A percentile compares a stretch with the other conserved stretches of the same genome.
phyloP scores from a whole-genome alignment of 2,329 filamentous ascomycete genomes.

The Aspergillus eucalypticola region DNA sequence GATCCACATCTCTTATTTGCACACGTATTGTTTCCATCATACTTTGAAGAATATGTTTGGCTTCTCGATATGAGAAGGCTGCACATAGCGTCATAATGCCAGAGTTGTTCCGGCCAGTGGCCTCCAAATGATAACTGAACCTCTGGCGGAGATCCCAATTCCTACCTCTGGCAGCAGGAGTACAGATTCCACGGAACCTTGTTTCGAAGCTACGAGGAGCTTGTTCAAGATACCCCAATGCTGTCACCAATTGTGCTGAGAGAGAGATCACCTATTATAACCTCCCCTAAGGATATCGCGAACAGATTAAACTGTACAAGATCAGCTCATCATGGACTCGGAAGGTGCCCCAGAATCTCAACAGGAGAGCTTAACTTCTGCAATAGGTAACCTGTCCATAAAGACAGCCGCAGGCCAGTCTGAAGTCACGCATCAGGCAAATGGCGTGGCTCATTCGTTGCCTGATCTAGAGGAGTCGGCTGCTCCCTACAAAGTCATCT shows the following conservation, averaged over 20 bases:
- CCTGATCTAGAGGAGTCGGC: neutral
- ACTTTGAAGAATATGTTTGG: neutral
- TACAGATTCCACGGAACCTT: neutral
- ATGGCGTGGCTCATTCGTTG: neutral
- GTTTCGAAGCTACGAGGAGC: neutral
- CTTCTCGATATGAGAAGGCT: neutral
- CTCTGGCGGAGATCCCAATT: neutral
- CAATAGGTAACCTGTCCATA: neutral
- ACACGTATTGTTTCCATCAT: neutral
- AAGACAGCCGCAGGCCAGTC: neutral
- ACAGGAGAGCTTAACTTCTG: neutral
- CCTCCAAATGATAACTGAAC: neutral
- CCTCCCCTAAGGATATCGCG: neutral
- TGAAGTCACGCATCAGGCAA: neutral
- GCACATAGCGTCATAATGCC: neutral
- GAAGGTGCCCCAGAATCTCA: constrained; percentile 18
- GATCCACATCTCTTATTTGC: neutral
- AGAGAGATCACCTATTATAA: neutral
- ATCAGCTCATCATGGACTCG: constrained; percentile 22
- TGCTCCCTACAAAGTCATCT: constrained; percentile 22
- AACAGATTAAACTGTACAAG: neutral
- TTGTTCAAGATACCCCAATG: neutral
- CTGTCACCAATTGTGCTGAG: neutral
- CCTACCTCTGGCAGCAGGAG: neutral
- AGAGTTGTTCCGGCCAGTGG: neutral